phyloP scores from a whole-genome alignment of 805 yeast species.

The Lipomyces kockii region DNA sequence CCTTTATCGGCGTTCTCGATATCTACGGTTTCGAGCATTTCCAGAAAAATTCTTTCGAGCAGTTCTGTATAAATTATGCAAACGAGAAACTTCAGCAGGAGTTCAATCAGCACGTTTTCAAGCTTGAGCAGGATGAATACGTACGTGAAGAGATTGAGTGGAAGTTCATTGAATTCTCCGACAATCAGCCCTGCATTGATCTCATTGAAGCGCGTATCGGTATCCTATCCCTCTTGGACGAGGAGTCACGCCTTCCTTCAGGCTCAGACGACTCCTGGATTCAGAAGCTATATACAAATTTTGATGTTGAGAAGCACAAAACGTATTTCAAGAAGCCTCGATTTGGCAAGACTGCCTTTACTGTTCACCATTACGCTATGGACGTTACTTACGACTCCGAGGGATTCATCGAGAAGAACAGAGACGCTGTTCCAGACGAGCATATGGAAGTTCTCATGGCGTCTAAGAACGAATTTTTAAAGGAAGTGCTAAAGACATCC shows the following conservation, averaged over 20 bases:
- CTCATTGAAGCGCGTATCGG: conserved; percentile 90
- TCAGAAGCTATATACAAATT: conserved; percentile 82
- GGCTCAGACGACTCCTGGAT: conserved; percentile 94
- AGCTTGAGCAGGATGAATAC: conserved; percentile 95
- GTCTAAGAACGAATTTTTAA: conserved; percentile 68
- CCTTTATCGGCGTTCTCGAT: conserved; percentile 95
- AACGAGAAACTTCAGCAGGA: conserved; percentile 97
- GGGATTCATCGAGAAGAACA: conserved; percentile 94
- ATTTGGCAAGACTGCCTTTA: conserved; percentile 87
- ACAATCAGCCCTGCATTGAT: conserved; percentile 94
- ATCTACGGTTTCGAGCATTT: conserved; percentile 98
- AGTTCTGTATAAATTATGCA: conserved; percentile 95
- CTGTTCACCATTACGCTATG: conserved; percentile 91
- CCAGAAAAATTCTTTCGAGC: conserved; percentile 92
- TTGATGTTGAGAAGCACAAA: conserved; percentile 56
- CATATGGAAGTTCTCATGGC: conserved; percentile 81
- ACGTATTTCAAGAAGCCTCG: conserved; percentile 89
- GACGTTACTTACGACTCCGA: conserved; percentile 91
- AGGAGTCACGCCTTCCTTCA: conserved; percentile 91
- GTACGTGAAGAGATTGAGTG: conserved; percentile 90
- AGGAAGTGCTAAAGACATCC: conserved; percentile 62
- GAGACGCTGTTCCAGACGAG: conserved; percentile 97
- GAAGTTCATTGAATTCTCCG: conserved; percentile 94
- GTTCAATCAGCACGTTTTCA: conserved; percentile 95
- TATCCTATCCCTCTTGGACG: conserved; percentile 84